phyloP scores from a whole-genome alignment of 2,329 filamentous ascomycete species.

The Fusarium austroafricanum region DNA sequence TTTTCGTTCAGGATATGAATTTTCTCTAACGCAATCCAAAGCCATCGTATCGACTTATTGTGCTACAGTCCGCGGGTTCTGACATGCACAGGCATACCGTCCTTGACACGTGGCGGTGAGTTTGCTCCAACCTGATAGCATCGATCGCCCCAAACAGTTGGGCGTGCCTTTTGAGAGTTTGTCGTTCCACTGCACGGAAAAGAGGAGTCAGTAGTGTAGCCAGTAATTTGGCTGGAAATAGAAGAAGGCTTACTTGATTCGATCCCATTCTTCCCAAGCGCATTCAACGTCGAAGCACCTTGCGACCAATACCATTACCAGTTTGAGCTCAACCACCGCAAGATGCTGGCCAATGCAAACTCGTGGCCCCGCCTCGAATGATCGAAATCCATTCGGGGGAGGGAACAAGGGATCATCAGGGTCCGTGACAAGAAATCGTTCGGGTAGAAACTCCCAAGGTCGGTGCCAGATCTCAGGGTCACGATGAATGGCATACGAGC shows the following conservation, averaged over 20 bases:
- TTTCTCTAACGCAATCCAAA: not conserved
- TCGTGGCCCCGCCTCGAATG: constrained; percentile 65
- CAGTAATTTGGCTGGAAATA: no score
- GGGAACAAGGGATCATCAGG: constrained; percentile 25
- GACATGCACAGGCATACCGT: constrained; percentile 54
- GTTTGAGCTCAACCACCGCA: constrained; percentile 55
- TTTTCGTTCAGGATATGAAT: not conserved
- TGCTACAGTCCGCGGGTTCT: not conserved
- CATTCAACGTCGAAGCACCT: constrained; percentile 36
- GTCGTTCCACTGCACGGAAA: not conserved
- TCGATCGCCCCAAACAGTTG: constrained; percentile 49
- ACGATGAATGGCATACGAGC: constrained; percentile 26
- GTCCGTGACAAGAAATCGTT: constrained; percentile 37
- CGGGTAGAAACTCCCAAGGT: constrained; percentile 27
- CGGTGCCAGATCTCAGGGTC: constrained; percentile 33
- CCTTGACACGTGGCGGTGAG: constrained; percentile 50
- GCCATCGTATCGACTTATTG: not conserved
- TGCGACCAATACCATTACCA: constrained; percentile 18
- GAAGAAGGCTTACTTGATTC: constrained; percentile 7
- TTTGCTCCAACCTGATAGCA: constrained; percentile 55
- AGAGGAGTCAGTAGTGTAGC: not conserved
- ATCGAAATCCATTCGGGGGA: constrained; percentile 58
- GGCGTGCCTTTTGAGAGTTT: not conserved
- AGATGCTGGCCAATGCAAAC: constrained; percentile 68
- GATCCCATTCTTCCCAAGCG: constrained; percentile 38